Conservation (phyloP, 345 rosid genomes). For the Bruguiera sexangula region DNA sequence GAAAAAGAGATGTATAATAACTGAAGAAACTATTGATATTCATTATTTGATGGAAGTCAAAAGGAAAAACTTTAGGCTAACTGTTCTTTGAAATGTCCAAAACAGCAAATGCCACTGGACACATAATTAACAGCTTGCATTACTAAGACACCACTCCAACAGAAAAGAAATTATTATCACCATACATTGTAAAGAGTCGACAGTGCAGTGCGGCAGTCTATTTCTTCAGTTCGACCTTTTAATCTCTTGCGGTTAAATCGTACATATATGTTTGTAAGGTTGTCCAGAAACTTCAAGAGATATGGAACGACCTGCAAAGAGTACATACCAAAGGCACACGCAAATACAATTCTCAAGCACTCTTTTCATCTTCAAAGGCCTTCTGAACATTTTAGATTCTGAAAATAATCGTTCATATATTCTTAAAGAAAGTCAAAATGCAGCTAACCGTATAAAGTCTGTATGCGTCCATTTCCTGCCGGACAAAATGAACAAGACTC, state of each 20-base stretch:
- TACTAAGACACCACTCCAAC: neutral
- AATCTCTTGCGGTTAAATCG: constrained; percentile 96
- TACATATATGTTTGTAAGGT: constrained; percentile 93
- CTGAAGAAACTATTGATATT: no score
- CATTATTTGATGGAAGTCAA: no score
- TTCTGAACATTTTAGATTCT: neutral
- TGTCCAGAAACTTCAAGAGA: constrained; percentile 90
- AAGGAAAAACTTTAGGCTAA: neutral
- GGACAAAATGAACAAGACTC: constrained; percentile 91
- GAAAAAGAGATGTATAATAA: no score
- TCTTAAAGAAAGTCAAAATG: neutral
- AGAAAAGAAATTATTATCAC: constrained; percentile 5
- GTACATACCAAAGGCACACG: neutral
- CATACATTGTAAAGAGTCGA: constrained; percentile 90
- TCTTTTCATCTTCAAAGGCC: neutral
- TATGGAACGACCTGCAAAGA: constrained; percentile 80
- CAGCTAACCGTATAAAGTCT: constrained; percentile 85
- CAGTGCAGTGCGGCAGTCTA: constrained; percentile 82
- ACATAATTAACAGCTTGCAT: constrained; percentile 1
- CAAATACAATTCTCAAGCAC: neutral
- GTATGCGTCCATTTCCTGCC: constrained; percentile 89
- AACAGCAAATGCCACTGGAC: neutral
- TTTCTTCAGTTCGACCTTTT: constrained; percentile 91
- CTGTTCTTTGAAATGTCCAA: neutral
- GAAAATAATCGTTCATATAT: neutral